A percentile compares a stretch with the other conserved stretches of the same genome.
phyloP scores from a whole-genome alignment of 176 grass and related monocot genomes.

The Cymbopogon citratus region DNA sequence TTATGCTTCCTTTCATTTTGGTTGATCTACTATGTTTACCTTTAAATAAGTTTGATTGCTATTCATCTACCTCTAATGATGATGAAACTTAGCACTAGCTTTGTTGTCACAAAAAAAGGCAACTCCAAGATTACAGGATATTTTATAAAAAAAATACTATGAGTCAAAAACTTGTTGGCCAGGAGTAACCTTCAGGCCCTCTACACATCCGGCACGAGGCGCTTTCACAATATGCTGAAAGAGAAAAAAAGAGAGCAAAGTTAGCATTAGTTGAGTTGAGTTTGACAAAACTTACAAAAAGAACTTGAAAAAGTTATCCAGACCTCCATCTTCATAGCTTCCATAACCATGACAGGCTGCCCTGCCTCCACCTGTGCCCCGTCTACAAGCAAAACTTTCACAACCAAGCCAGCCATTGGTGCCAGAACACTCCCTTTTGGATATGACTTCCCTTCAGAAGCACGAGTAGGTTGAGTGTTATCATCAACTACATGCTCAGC shows the following conservation, averaged over 20 bases:
- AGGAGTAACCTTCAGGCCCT: slow-evolving; percentile 66
- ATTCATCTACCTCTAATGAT: not conserved
- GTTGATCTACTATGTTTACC: not conserved
- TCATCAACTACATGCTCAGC: slow-evolving; percentile 46
- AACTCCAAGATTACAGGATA: not conserved
- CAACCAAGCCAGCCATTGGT: slow-evolving; percentile 92
- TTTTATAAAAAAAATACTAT: not conserved
- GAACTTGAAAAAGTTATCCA: not conserved
- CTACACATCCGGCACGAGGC: slow-evolving; percentile 53
- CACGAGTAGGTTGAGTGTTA: slow-evolving; percentile 40
- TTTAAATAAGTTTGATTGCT: not conserved
- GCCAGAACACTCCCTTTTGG: slow-evolving; percentile 86
- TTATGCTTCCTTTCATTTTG: not conserved
- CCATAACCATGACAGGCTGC: slow-evolving; percentile 86
- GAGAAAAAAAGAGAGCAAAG: not conserved
- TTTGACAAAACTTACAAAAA: not conserved
- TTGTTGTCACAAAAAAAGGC: not conserved
- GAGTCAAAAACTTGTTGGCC: slow-evolving; percentile 96
- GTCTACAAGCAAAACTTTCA: slow-evolving; percentile 82
- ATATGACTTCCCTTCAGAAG: slow-evolving; percentile 52
- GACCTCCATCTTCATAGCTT: slow-evolving; percentile 99
- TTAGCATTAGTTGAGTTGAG: slow-evolving; percentile 6
- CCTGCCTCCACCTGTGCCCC: slow-evolving; percentile 60
- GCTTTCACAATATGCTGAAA: slow-evolving; percentile 89
- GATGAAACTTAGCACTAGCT: not conserved